Evolutionary conservation across 2,329 filamentous ascomycete genomes (phyloP).

Genomic region (Exophiala bonariae): DNA sequence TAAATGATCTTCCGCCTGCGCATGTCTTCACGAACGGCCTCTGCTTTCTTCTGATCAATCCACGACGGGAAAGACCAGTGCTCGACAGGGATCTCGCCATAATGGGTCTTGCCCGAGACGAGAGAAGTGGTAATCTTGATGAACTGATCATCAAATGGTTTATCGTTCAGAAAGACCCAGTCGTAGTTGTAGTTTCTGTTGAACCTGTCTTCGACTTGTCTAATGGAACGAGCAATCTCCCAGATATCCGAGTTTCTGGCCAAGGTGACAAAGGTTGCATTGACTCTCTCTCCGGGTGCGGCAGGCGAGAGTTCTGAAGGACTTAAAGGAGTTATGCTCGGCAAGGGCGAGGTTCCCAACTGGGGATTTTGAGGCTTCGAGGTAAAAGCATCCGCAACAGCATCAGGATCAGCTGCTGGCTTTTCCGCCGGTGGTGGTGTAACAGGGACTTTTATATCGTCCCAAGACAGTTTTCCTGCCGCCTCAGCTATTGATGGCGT

Average conservation of each 20-base stretch:
- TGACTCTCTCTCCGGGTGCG: constrained; percentile 74
- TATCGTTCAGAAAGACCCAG: constrained; percentile 98
- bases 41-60: constrained; percentile 93
- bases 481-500: constrained; percentile 27
- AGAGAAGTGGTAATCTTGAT: constrained; percentile 86
- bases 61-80: constrained; percentile 97
- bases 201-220: constrained; percentile 96
- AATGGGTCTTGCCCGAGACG: constrained; percentile 89
- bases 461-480: constrained; percentile 23
- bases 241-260: constrained; percentile 91
- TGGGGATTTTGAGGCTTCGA: constrained; percentile 14
- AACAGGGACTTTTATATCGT: not conserved
- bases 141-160: constrained; percentile 89
- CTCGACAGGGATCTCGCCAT: constrained; percentile 83
- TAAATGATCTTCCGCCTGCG: constrained; percentile 94
- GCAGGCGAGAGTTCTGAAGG: constrained; percentile 37
- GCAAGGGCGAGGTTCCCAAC: constrained; percentile 8
- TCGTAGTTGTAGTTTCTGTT: constrained; percentile 96
- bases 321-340: constrained; percentile 7
- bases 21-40: constrained; percentile 92
- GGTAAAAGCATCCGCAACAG: constrained; percentile 6
- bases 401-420: constrained; percentile 5
- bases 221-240: constrained; percentile 95
- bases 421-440: constrained; percentile 3
- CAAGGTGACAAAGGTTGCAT: constrained; percentile 95